Evolutionary conservation across 495 filamentous ascomycete genomes (phyloP), one percentile per base, ranked within the genome.

Genomic region (Cercophora samala): DNA sequence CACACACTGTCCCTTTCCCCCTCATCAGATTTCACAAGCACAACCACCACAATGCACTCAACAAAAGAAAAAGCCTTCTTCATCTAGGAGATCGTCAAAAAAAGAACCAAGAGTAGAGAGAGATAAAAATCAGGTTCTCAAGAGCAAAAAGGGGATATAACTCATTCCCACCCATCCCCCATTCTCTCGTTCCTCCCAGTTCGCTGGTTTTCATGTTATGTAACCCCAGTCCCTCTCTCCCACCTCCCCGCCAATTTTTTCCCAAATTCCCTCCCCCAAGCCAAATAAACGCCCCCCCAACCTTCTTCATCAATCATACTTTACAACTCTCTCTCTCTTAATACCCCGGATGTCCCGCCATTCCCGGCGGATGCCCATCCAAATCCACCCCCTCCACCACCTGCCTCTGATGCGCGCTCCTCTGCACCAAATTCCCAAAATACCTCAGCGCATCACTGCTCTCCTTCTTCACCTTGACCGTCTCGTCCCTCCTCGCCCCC

Each of bases 371-470:
- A 54, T 85, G 83, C 1, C 83, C 90, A 68, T 97, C 93, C 8
- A 97, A 84, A 75, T 97, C 93, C 46, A 97, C 87, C 53, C 83
- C 81, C 62, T 92, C 86, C 18, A 99, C 91, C n/a, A 85, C 84
- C 32, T 80, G 84, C 67, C 87, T 84, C 70, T 93, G 88, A 63
- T 91, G 86, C 61, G 78, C 81, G 64, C 90, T 92, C 59, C 93
- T 87, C 32, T 89, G 83, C 64, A 97, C 87, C 32, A 99, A 80
- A 70, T 97, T 96, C 26, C 85, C 81, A 75, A 99, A 99, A 79
- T 92, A 96, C 75, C 92, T 93, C 72, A 86, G 83, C 25, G 92
- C 92, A 62, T 89, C 83, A 66, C 91, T 88, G 71, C 88, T 92
- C 75, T 96, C 86, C 54, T 81, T 80, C 73, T 86, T 86, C 21